Conservation (phyloP, 2,329 filamentous ascomycete genomes). For the Colletotrichum paranaense region DNA sequence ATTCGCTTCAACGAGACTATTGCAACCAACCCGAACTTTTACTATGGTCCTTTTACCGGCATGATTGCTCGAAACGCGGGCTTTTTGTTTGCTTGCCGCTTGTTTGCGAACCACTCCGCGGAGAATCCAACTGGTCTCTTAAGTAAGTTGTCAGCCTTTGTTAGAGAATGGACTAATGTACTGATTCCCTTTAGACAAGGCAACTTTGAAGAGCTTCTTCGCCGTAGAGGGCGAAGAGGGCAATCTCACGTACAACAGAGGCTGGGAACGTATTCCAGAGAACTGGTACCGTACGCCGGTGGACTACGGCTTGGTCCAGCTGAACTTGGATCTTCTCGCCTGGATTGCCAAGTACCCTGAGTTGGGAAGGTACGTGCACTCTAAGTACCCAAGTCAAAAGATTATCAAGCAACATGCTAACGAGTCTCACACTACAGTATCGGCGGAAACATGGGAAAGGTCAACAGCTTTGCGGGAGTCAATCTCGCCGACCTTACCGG, state of each 20-base stretch:
- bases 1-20: conserved; percentile 59
- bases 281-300: conserved; percentile 60
- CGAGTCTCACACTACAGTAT: conserved; percentile 43
- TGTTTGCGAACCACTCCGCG: conserved; percentile 56
- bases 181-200: conserved; percentile 40
- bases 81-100: conserved; percentile 54
- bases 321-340: conserved; percentile 51
- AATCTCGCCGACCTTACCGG: conserved; percentile 54
- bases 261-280: conserved; percentile 62
- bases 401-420: background rate
- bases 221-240: conserved; percentile 54
- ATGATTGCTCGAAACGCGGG: conserved; percentile 60
- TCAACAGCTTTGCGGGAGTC: conserved; percentile 62
- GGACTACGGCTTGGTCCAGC: conserved; percentile 58
- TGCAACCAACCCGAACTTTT: conserved; percentile 63
- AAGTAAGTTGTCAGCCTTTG: conserved; percentile 11
- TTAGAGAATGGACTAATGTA: too few relatives aligned
- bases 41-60: conserved; percentile 64
- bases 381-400: too few relatives aligned
- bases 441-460: conserved; percentile 63
- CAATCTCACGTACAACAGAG: conserved; percentile 54
- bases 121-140: conserved; percentile 49
- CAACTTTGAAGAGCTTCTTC: conserved; percentile 58
- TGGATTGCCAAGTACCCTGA: conserved; percentile 53
- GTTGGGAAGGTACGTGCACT: conserved; percentile 41